These are phyloP conservation scores for Plasmodium malariae DNA, from an alignment of 169 alveolate species.

Conservation along the genomic window DNA sequence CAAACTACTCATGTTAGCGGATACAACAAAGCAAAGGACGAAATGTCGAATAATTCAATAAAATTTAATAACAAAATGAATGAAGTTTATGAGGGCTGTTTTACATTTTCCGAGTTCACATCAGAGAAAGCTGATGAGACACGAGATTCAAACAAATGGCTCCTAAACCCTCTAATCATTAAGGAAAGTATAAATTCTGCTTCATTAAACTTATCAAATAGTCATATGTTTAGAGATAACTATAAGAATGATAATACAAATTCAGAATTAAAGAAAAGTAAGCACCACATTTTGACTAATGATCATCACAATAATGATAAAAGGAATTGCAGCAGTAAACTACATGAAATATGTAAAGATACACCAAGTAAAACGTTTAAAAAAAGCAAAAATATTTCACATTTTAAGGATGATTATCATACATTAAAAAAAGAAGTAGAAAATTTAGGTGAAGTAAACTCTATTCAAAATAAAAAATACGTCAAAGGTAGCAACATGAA, in stretches of 20 bases:
- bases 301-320: not conserved
- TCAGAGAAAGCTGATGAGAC: not conserved
- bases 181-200: not conserved
- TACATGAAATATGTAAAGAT: not conserved
- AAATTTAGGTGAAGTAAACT: no score
- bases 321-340: not conserved
- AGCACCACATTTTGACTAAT: not conserved
- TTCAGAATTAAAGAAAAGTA: not conserved
- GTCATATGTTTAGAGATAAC: not conserved
- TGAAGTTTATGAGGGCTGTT: not conserved
- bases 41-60: not conserved
- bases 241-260: not conserved
- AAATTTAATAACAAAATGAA: not conserved
- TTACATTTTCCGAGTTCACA: conserved; percentile 1
- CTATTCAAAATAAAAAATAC: no score
- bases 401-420: not conserved
- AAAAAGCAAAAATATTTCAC: not conserved
- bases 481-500: no score
- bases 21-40: not conserved
- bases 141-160: not conserved
- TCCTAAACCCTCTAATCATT: not conserved
- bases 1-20: not conserved
- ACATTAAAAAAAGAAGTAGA: not conserved
- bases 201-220: conserved; percentile 8
- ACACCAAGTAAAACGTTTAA: not conserved